Evolutionary conservation across 805 yeast species (phyloP).

Genomic region (Candida corydali): DNA sequence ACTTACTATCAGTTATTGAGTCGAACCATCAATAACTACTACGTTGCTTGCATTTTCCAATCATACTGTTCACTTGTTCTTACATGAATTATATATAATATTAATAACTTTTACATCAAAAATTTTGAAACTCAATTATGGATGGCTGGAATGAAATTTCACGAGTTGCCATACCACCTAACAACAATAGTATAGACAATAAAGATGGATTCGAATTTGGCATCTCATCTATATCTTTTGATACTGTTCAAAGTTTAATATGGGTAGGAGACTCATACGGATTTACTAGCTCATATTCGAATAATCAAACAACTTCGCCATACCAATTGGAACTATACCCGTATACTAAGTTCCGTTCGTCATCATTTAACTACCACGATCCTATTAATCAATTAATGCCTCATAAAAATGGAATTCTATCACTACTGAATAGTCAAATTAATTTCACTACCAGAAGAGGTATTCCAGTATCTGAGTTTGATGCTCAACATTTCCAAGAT

Average conservation of each 20-base stretch:
- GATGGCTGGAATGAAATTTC: conserved; percentile 50
- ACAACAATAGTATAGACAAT: neutral
- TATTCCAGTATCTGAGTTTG: conserved; percentile 17
- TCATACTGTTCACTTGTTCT: neutral
- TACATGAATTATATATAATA: neutral
- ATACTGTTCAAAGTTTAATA: conserved; percentile 65
- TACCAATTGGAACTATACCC: conserved; percentile 24
- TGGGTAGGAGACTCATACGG: conserved; percentile 83
- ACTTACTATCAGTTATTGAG: too few relatives aligned
- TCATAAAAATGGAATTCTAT: conserved; percentile 30
- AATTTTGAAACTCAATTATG: conserved; percentile 27
- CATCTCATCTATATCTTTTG: conserved; percentile 46
- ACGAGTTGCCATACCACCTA: conserved; percentile 9
- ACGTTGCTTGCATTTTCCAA: too few relatives aligned
- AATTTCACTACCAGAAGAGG: conserved; percentile 36
- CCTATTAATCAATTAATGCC: conserved; percentile 26
- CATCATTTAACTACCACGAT: conserved; percentile 9
- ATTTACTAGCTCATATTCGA: conserved; percentile 28
- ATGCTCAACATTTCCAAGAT: conserved; percentile 12
- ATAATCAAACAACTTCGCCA: conserved; percentile 12
- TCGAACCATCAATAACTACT: too few relatives aligned
- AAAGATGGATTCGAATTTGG: neutral
- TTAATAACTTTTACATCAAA: too few relatives aligned
- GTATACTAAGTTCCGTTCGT: conserved; percentile 33
- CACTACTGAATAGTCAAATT: conserved; percentile 28